Conservation (phyloP, 371 early-diverging fungal species). For the Paraphysoderma sedebokerense region DNA sequence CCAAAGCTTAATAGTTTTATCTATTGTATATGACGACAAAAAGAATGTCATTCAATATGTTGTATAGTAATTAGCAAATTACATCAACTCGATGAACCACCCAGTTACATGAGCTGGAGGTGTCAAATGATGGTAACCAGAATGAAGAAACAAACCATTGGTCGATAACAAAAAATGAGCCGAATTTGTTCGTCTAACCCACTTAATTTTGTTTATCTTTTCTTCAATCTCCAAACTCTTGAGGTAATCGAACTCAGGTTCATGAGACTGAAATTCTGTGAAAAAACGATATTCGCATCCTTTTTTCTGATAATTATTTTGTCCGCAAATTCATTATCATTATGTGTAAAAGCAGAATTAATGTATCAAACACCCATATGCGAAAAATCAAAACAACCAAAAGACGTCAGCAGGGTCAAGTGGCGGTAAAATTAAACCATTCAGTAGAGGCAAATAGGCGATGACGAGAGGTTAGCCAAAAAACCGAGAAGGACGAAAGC, state of each 20-base stretch:
- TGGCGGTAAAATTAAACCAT: too few species aligned
- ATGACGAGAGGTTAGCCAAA: neutral
- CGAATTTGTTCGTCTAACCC: slow-evolving; percentile 86
- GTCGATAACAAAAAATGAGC: slow-evolving; percentile 93
- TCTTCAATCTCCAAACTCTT: slow-evolving; percentile 98
- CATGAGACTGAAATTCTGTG: slow-evolving; percentile 98
- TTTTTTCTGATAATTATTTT: slow-evolving; percentile 70
- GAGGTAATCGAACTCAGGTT: slow-evolving; percentile 98
- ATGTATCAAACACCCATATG: neutral
- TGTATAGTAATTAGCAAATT: slow-evolving; percentile 3
- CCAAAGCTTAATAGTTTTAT: slow-evolving; percentile 98
- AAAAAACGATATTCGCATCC: slow-evolving; percentile 98
- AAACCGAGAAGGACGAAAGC: neutral
- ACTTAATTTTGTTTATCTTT: slow-evolving; percentile 97
- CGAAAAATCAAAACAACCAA: slow-evolving; percentile 3
- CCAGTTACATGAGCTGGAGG: neutral
- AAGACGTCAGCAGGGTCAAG: neutral
- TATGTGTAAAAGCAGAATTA: neutral
- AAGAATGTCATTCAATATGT: neutral
- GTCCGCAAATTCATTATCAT: neutral
- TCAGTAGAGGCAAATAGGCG: too few species aligned
- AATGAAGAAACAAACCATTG: slow-evolving; percentile 59
- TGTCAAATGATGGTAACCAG: neutral
- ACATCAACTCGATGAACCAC: neutral
- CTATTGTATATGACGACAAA: too few species aligned